Evolutionary conservation across 495 filamentous ascomycete species (phyloP), one percentile per base, ranked within the genome.

Genomic region (Mycothermus thermophilus): DNA sequence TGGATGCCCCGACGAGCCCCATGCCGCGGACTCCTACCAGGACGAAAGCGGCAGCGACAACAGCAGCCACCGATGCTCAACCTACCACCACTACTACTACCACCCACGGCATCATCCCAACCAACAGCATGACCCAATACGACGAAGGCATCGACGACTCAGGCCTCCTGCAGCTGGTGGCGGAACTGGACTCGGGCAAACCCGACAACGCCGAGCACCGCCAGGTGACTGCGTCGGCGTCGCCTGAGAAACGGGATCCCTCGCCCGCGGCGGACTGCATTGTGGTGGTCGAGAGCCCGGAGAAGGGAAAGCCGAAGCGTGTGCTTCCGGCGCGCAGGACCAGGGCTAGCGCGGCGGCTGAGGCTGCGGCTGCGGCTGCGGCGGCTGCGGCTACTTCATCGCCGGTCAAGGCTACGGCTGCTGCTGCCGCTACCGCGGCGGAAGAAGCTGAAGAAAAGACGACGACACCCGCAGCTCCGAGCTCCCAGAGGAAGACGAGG

Each of bases 1-100:
- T 66, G 8, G 69, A 71, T 37, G 69, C 66, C 14, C 50, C 48
- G 10, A 56, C 48, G 20, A 67, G 60, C 23, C 66, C 60, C 14
- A 22, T 42, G 5, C 39, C 43, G 6, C 30, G 51, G 5, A 40
- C 38, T 8, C 50, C 51, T 20, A 49, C 41, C 10, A 31, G 27
- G 14, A 25, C 30, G 13, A 42, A 28, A 25, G 9, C 23, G 7
- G 22, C 31, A 19, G 32, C 30, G 12, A 16, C 37, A 2, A 19
- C 27, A 4, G 28, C 24, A 1, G 21, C 24, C 2, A 1, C 27
- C 3, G 26, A 28, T 22, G 15, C 26, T 8, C 26, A 50, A 18
- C 40, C 6, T 25, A 25, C 3, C 1, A 22, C 16, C n/a, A n/a
- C n/a, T n/a, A n/a, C n/a, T n/a, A n/a, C n/a, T n/a, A n/a, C n/a